Evolutionary conservation across 164 flowering plant species (phyloP), one percentile per base, ranked within the genome.

Genomic region (Pachysandra terminalis): DNA sequence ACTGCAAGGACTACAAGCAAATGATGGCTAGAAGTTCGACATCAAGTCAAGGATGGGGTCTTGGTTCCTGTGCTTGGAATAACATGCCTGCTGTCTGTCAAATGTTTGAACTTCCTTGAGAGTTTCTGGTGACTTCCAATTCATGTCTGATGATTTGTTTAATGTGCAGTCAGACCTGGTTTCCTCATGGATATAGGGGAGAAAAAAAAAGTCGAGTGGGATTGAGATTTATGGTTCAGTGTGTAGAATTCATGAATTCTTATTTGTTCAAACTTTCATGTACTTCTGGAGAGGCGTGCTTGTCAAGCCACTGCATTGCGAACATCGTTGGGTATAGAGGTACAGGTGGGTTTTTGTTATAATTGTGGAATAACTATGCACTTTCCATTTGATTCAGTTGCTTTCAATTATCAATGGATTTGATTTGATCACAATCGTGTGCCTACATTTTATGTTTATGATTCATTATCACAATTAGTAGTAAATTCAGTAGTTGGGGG

Each of bases 81-180:
- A 84, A 75, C 77, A 81, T 88, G 86, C 87, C 90, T 61, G 74
- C 84, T 49, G 86, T 77, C 28, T 80, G 82, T 69, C 86, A 81
- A 59, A 78, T 80, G 80, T 79, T 83, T 48, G 80, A 81, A 59
- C 72, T 68, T 64, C 90, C 79, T 56, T 68, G 72, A 75, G 63
- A 65, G 52, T 64, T 48, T 61, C 41, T 32, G 55, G 57, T 51
- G n/a, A n/a, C 55, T 66, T 19, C 48, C 48, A n/a, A 37, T 59
- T 68, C n/a, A 35, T 72, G 23, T 28, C 53, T 56, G 72, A 70
- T 65, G 66, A 65, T 74, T 68, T 67, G 62, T 63, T 70, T 68
- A 60, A 65, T 63, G 21, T 56, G 59, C 14, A 56, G 25, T 56
- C 25, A 56, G 21, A 56, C 59, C 24, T 21, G 25, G 40, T 35